These are phyloP conservation scores for Phylloporus scabripes DNA, from an alignment of 768 basidiomycete genomes.

Conservation along the genomic window DNA sequence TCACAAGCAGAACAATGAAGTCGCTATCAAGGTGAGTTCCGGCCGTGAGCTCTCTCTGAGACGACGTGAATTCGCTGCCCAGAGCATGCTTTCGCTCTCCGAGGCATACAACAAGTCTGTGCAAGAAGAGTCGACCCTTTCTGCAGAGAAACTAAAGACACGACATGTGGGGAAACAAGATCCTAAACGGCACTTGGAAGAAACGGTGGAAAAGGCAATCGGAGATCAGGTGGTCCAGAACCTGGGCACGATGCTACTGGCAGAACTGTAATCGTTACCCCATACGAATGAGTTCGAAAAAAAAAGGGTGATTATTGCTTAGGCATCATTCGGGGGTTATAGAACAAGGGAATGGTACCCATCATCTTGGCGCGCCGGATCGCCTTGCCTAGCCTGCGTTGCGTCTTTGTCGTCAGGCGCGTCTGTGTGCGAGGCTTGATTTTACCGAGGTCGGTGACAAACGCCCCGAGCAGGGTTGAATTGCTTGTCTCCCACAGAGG, in stretches of 20 bases:
- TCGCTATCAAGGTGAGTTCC: slow-evolving; percentile 80
- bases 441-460: slow-evolving; percentile 74
- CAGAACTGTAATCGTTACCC: slow-evolving; percentile 61
- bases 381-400: slow-evolving; percentile 76
- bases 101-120: slow-evolving; percentile 97
- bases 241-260: slow-evolving; percentile 89
- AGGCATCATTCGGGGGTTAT: slow-evolving; percentile 25
- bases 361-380: slow-evolving; percentile 87
- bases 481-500: slow-evolving; percentile 68
- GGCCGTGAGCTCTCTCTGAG: slow-evolving; percentile 4
- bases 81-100: slow-evolving; percentile 84
- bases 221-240: slow-evolving; percentile 96
- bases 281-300: too few species aligned
- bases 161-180: slow-evolving; percentile 97
- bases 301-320: too few species aligned
- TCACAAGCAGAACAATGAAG: slow-evolving; percentile 87
- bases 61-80: slow-evolving; percentile 14
- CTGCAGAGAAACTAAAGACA: slow-evolving; percentile 90
- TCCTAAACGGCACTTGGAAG: slow-evolving; percentile 96
- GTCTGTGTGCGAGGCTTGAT: slow-evolving; percentile 68
- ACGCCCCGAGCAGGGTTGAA: slow-evolving; percentile 49
- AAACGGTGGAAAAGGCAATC: slow-evolving; percentile 97
- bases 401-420: slow-evolving; percentile 69
- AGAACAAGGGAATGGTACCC: slow-evolving; percentile 67
- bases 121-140: slow-evolving; percentile 95